Evolutionary conservation across 2,329 filamentous ascomycete species (phyloP), one percentile per base, ranked within the genome.

Genomic region (Clonostachys solani): DNA sequence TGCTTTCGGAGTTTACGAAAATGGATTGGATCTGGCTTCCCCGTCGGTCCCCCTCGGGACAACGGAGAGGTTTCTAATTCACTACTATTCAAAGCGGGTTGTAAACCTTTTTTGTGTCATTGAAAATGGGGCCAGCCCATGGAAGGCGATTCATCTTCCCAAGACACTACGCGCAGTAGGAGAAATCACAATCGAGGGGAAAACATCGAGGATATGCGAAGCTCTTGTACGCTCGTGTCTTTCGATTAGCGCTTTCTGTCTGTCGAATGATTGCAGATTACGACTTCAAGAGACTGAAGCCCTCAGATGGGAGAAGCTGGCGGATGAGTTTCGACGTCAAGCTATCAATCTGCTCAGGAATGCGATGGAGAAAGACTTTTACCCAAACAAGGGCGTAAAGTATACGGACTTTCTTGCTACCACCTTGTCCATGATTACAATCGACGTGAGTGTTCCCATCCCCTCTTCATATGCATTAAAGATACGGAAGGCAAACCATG

Each of bases 331-430:
- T 42, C 49, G 40, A 13, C 46, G 50, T 6, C 47, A 51, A n/a
- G 56, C 57, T 1, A 58, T 59, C 13, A 45, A 44, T 6, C 37
- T 57, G 1, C 36, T 60, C 2, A 59, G 57, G 13, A 35, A 55
- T 3, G 48, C 53, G 1, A 54, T 59, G 3, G 51, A 56, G 40
- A 46, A 35, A 6, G 50, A 54, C 29, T 43, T 56, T 2, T 47
- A 51, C 9, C 29, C 47, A 0, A 18, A 43, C 2, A 42, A 44
- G 6, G 43, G 35, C 12, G 53, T 56, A 5, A 59, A 55, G 33
- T 60, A 60, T 17, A 60, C 59, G 15, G 57, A 59, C 10, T 55
- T 56, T 19, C 43, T 59, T 4, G 57, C 57, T 1, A 59, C 57
- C 2, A 59, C 57, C 52, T 9, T 60, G 19, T 60, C 57, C 3